Conservation (phyloP, 805 yeast genomes). For the Limtongia smithiae region DNA sequence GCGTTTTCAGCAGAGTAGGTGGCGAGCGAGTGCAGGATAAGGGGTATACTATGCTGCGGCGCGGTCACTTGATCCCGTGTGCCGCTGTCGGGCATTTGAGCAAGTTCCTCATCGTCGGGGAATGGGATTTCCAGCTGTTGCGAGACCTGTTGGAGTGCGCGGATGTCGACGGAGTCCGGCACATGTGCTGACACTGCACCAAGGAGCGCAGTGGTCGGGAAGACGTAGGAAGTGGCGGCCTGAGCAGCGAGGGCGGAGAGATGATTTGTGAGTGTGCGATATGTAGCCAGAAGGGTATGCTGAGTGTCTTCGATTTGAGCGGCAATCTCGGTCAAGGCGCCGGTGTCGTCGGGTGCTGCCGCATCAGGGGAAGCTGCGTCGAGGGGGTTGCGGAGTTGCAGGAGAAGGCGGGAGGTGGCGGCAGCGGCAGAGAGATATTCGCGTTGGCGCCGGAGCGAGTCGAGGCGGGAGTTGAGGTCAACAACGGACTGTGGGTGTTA, state of each 20-base stretch:
- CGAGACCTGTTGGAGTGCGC: too few relatives aligned
- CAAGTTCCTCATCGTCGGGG: too few relatives aligned
- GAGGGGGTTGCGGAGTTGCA: background rate
- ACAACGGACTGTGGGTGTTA: background rate
- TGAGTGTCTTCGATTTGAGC: conserved; percentile 1
- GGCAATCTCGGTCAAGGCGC: background rate
- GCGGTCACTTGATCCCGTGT: background rate
- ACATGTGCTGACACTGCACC: background rate
- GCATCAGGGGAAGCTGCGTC: background rate
- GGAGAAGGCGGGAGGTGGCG: background rate
- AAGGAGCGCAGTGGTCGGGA: conserved; percentile 9
- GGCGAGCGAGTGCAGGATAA: background rate
- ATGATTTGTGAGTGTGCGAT: conserved; percentile 2
- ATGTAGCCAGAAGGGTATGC: conserved; percentile 5
- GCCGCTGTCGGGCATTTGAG: too few relatives aligned
- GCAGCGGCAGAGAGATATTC: background rate
- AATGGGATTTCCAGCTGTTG: too few relatives aligned
- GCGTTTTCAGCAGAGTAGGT: too few relatives aligned
- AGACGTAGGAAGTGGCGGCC: conserved; percentile 13
- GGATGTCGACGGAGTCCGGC: background rate
- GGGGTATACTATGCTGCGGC: background rate
- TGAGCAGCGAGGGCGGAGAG: conserved; percentile 5
- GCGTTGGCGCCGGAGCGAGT: conserved; percentile 3
- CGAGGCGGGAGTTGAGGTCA: background rate
- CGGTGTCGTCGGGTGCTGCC: background rate